phyloP scores from a whole-genome alignment of 805 yeast species.

The Yarrowia osloensis region DNA sequence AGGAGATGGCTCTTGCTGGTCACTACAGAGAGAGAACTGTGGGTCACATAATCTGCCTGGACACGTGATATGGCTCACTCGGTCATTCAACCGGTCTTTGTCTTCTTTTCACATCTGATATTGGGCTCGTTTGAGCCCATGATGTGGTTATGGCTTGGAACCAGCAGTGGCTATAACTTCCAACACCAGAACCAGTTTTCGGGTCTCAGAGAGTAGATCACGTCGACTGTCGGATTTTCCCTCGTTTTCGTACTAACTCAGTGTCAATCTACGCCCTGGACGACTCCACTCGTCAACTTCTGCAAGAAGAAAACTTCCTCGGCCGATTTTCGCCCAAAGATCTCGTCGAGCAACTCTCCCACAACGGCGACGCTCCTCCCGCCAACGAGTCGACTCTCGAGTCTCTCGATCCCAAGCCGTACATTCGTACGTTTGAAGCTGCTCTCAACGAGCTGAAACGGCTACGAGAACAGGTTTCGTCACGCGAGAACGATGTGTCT shows the following conservation, averaged over 20 bases:
- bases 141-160: too few relatives aligned
- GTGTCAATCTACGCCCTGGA: conserved; percentile 41
- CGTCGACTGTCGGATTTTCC: too few relatives aligned
- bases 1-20: too few relatives aligned
- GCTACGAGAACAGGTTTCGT: conserved; percentile 57
- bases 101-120: too few relatives aligned
- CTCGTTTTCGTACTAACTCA: neutral
- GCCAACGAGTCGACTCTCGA: conserved; percentile 34
- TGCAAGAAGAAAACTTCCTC: conserved; percentile 37
- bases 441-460: conserved; percentile 70
- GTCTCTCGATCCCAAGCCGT: conserved; percentile 85
- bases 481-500: conserved; percentile 54
- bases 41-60: too few relatives aligned
- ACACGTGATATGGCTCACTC: too few relatives aligned
- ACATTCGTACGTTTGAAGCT: conserved; percentile 88
- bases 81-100: too few relatives aligned
- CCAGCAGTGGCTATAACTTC: too few relatives aligned
- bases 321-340: conserved; percentile 64
- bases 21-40: too few relatives aligned
- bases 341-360: conserved; percentile 67
- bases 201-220: too few relatives aligned
- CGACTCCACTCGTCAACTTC: conserved; percentile 36
- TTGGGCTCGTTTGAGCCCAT: too few relatives aligned
- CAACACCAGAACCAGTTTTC: too few relatives aligned
- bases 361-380: neutral